Evolutionary conservation across 495 filamentous ascomycete genomes (phyloP), one percentile per base, ranked within the genome.

Genomic region (Choiromyces venosus): DNA sequence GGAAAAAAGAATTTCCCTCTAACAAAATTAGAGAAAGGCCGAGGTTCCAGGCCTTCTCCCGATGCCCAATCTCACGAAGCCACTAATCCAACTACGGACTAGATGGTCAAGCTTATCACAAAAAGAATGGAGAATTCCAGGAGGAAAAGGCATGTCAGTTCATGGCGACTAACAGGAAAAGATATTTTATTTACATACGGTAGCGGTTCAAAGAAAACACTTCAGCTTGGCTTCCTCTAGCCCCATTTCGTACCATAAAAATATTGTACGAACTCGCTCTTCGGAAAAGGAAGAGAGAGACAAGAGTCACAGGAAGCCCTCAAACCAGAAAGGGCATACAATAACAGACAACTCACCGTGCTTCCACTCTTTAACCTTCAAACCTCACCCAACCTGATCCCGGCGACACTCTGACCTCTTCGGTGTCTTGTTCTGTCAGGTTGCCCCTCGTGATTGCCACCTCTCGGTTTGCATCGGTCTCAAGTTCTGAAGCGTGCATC

Each of bases 301-400:
- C 52, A 61, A 33, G 25, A 61, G 25, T 29, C 9, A 46, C 42
- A n/a, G 42, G 42, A 46, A 46, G 8, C 19, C 19, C 42, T 46
- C 18, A 2, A 56, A 2, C 25, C 52, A 16, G 52, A 61, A 33
- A 29, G 1, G n/a, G 25, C 25, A 56, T 56, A 61, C 25, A 18
- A 61, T 61, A 61, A 33, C 52, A 61, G 69, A 42, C 71, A 72
- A 65, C 72, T 73, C 72, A 68, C 37, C 25, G 21, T 73, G 71
- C 40, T 70, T 69, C 21, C 39, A 46, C 37, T 12, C 25, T 5
- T 9, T 14, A 9, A 56, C 21, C 12, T 25, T 9, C n/a, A 56
- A 56, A 25, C 25, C 25, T 12, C 52, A 10, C 9, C 25, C 52
- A 4, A n/a, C n/a, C 52, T 61, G 16, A 61, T 18, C 52, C 10